Evolutionary conservation across 2,329 filamentous ascomycete species (phyloP).

Genomic region (Botryotinia globosa): DNA sequence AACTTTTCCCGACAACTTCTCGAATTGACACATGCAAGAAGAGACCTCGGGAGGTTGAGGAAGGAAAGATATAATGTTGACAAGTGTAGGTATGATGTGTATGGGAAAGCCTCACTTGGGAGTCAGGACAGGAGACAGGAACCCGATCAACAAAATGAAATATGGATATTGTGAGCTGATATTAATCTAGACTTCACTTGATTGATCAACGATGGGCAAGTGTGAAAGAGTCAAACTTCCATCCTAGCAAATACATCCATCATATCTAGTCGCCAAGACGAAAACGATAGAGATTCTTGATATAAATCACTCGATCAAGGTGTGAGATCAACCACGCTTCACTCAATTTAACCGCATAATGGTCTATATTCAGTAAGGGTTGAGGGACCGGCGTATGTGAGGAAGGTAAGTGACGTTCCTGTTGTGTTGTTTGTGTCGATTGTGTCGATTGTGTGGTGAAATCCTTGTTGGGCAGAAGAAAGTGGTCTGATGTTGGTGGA

Average conservation of each 20-base stretch:
- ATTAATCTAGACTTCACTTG: conserved; percentile 16
- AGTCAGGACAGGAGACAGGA: no score
- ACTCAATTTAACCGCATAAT: background rate
- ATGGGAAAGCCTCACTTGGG: background rate
- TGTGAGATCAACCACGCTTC: background rate
- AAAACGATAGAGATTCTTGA: background rate
- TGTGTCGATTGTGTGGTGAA: background rate
- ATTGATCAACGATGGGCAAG: conserved; percentile 16
- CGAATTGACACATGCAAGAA: background rate
- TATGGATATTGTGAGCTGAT: conserved; percentile 16
- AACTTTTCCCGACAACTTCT: background rate
- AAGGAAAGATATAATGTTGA: background rate
- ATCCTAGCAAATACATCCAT: background rate
- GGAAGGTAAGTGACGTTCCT: background rate
- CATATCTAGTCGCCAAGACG: conserved; percentile 17
- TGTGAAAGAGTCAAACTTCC: background rate
- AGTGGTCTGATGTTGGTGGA: conserved; percentile 21
- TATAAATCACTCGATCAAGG: background rate
- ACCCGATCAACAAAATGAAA: conserved; percentile 14
- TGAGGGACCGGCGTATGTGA: background rate
- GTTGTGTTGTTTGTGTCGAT: background rate
- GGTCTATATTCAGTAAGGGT: background rate
- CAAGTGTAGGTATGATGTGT: background rate
- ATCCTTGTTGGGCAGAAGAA: conserved; percentile 19
- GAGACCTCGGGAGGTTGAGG: background rate